Evolutionary conservation across 2,329 filamentous ascomycete species (phyloP), one percentile per base, ranked within the genome.

Genomic region (Alternaria panax): DNA sequence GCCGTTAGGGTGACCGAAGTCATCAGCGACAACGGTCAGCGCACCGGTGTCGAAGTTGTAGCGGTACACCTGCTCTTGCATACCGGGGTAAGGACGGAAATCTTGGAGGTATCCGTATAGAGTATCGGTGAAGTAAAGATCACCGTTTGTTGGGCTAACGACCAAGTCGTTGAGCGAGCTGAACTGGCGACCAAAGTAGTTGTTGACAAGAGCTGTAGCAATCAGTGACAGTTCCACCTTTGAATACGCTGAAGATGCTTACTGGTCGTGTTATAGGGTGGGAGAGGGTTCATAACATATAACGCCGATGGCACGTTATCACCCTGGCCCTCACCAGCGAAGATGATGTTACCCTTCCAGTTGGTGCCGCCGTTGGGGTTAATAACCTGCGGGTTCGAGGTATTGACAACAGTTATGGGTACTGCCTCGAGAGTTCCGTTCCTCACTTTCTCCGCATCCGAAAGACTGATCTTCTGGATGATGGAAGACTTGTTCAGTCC

Each of bases 61-160:
- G 42, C 80, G 74, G 67, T 82, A 82, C 18, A 73, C 70, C 46
- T 73, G 71, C 59, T 72, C 69, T 2, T 63, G 66, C 2, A 74
- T 67, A 42, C 65, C 65, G 6, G 72, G 71, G 14, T 62, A 60
- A 16, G 68, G 68, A 25, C 68, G 68, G 59, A 71, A 69, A 28
- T 68, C 53, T 45, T 71, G 68, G 34, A 68, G 59, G 60, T 58
- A 68, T 38, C 68, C 71, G 34, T 69, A 72, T 22, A 74, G 61
- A 16, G 79, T 78, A 57, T 83, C 81, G 7, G 81, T 83, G 70
- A 83, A 83, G 78, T 80, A 83, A 57, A 83, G 75, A 48, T 80
- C 77, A 36, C 78, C 78, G 7, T 77, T 75, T 30, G 54, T 60
- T 8, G 72, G 69, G 59, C 77, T 74, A 11, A 81, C 73, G 32